Conservation (phyloP, 768 basidiomycete species). For the Rhizopogon salebrosus region DNA sequence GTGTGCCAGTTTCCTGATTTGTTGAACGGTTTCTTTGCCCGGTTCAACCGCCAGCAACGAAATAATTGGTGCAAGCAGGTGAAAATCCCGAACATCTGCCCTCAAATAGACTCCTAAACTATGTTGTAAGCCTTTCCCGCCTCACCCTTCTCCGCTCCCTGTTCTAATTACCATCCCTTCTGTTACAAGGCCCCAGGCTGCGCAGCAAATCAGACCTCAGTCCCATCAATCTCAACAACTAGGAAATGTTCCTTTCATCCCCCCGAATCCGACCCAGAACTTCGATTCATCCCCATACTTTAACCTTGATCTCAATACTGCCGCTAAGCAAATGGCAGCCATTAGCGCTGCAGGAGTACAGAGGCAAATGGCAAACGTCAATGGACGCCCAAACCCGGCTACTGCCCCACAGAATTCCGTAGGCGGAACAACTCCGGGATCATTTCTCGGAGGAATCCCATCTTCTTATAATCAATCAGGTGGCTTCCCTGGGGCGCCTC, state of each 20-base stretch:
- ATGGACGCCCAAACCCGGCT: conserved; percentile 40
- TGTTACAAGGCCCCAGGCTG: conserved; percentile 31
- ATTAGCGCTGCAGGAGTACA: conserved; percentile 53
- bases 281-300: conserved; percentile 38
- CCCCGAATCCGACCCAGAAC: conserved; percentile 14
- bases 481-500: conserved; percentile 35
- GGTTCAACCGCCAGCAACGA: conserved; percentile 1
- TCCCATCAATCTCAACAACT: conserved; percentile 9
- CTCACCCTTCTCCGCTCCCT: neutral
- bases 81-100: neutral
- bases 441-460: conserved; percentile 61
- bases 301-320: conserved; percentile 57
- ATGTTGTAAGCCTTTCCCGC: conserved; percentile 28
- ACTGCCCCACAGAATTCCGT: conserved; percentile 28
- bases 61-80: conserved; percentile 1
- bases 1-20: neutral
- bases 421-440: conserved; percentile 61
- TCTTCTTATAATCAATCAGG: conserved; percentile 23
- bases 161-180: conserved; percentile 1
- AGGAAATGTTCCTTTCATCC: conserved; percentile 11
- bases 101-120: conserved; percentile 12
- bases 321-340: conserved; percentile 79
- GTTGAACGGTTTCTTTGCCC: neutral
- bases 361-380: conserved; percentile 49
- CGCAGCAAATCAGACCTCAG: conserved; percentile 31